phyloP scores from a whole-genome alignment of 805 yeast species.

The Candida xyloterini region DNA sequence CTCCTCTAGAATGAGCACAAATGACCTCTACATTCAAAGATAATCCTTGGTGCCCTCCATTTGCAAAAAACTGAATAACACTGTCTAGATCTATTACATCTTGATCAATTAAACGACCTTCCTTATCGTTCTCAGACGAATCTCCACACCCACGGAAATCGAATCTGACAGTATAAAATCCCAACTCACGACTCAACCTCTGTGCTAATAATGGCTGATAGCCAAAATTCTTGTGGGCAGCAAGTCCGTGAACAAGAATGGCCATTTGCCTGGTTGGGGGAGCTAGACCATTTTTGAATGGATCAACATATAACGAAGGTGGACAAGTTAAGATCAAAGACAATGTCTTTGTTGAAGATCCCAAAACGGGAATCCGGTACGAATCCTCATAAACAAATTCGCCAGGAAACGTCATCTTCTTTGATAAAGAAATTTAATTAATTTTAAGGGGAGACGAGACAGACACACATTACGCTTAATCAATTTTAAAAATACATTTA shows the following conservation, averaged over 20 bases:
- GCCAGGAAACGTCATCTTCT: background rate
- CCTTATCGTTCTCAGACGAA: constrained; percentile 48
- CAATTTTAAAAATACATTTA: constrained; percentile 1
- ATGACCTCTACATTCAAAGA: constrained; percentile 52
- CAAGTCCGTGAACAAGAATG: constrained; percentile 76
- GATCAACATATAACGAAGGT: constrained; percentile 13
- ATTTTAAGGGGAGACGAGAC: background rate
- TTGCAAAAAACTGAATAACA: constrained; percentile 36
- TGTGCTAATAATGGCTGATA: constrained; percentile 66
- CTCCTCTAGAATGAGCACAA: constrained; percentile 80
- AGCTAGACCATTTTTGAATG: constrained; percentile 8
- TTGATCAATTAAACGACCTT: constrained; percentile 57
- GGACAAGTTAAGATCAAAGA: constrained; percentile 25
- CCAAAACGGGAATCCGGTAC: constrained; percentile 2
- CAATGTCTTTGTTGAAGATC: constrained; percentile 7
- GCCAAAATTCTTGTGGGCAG: constrained; percentile 78
- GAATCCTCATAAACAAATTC: constrained; percentile 6
- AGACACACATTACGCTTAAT: background rate
- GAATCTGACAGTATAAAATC: constrained; percentile 66
- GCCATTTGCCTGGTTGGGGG: constrained; percentile 36
- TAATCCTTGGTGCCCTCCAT: constrained; percentile 31
- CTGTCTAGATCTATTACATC: constrained; percentile 68
- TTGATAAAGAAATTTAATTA: background rate
- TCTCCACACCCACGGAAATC: constrained; percentile 88
- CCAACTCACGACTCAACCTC: constrained; percentile 53